phyloP scores from a whole-genome alignment of 192 early-diverging fungal species.

The Pilaira anomala region DNA sequence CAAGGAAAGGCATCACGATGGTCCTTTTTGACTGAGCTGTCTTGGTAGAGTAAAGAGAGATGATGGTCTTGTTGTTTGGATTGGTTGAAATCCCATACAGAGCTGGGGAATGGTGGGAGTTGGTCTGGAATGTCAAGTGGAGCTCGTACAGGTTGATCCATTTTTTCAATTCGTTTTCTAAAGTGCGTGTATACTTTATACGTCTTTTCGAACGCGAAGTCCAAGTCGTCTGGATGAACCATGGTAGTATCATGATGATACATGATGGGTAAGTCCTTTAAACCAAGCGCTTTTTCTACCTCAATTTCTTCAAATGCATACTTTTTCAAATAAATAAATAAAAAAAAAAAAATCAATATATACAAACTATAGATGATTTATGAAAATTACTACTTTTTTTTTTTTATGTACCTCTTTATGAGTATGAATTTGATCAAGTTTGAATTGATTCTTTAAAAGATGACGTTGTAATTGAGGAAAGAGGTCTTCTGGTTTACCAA shows the following conservation, averaged over 20 bases:
- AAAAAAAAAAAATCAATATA: background rate
- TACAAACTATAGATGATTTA: no score
- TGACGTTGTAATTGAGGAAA: background rate
- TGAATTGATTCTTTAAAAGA: background rate
- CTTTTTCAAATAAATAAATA: background rate
- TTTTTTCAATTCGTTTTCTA: constrained; percentile 32
- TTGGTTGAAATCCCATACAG: background rate
- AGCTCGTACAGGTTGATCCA: constrained; percentile 11
- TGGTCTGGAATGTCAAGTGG: constrained; percentile 3
- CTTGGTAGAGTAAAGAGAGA: background rate
- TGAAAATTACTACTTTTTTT: background rate
- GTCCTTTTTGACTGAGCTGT: background rate
- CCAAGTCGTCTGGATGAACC: constrained; percentile 15
- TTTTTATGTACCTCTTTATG: constrained; percentile 16
- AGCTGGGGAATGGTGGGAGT: constrained; percentile 2
- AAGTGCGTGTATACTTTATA: constrained; percentile 37
- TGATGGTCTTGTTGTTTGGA: background rate
- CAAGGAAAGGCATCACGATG: constrained; percentile 24
- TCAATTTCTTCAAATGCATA: constrained; percentile 21
- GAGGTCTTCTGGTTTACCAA: constrained; percentile 19
- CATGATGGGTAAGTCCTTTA: background rate
- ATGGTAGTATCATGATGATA: constrained; percentile 12
- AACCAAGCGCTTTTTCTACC: background rate
- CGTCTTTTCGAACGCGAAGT: constrained; percentile 18
- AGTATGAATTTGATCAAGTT: background rate